These are phyloP conservation scores for Cladosporium oxysporum DNA, from an alignment of 2,329 filamentous ascomycete genomes.

Conservation along the genomic window DNA sequence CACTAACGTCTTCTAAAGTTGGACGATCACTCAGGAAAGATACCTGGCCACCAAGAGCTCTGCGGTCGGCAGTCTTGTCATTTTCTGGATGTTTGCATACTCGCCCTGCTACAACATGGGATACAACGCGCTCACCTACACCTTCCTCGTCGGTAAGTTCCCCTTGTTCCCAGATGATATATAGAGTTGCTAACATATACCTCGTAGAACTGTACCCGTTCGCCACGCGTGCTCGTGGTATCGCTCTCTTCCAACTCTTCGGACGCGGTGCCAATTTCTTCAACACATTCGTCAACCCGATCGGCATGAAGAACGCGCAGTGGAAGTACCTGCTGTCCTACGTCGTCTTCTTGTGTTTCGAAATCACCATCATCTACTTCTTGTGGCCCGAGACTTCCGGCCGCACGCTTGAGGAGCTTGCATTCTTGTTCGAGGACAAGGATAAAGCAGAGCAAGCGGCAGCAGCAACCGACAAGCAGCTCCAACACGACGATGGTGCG, in stretches of 20 bases:
- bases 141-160: slow-evolving; percentile 45
- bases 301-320: slow-evolving; percentile 44
- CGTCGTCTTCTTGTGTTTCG: slow-evolving; percentile 45
- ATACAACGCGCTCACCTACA: slow-evolving; percentile 68
- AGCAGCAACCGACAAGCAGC: slow-evolving; percentile 15
- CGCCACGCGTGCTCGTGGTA: slow-evolving; percentile 58
- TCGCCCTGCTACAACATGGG: slow-evolving; percentile 63
- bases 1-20: slow-evolving; percentile 31
- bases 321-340: slow-evolving; percentile 50
- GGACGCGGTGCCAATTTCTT: slow-evolving; percentile 53
- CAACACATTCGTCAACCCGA: slow-evolving; percentile 51
- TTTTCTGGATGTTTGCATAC: slow-evolving; percentile 64
- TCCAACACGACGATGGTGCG: slow-evolving; percentile 1
- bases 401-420: slow-evolving; percentile 48
- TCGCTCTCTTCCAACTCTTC: slow-evolving; percentile 59
- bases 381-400: slow-evolving; percentile 49
- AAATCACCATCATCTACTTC: slow-evolving; percentile 47
- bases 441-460: slow-evolving; percentile 33
- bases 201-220: slow-evolving; percentile 63
- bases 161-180: background rate
- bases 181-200: slow-evolving; percentile 55
- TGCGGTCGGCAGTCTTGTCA: slow-evolving; percentile 41
- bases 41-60: slow-evolving; percentile 40
- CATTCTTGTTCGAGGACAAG: slow-evolving; percentile 37
- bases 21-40: slow-evolving; percentile 54